Percentiles rank a stretch among this genome's conserved stretches.
These are phyloP conservation scores for Lunularia cruciata DNA, from an alignment of 225 moss, liverwort and hornwort species.

Conservation along the genomic window DNA sequence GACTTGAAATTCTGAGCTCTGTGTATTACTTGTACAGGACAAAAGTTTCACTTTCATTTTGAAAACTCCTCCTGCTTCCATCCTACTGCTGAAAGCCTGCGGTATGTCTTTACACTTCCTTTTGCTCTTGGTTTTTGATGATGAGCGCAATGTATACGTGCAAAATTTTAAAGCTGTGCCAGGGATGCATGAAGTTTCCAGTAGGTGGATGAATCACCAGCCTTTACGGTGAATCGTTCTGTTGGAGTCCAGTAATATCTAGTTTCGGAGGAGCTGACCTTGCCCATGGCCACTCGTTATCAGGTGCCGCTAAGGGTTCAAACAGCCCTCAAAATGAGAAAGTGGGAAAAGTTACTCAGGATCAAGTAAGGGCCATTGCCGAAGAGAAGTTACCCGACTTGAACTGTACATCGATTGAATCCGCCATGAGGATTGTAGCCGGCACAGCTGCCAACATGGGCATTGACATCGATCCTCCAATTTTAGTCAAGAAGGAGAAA, in stretches of 20 bases:
- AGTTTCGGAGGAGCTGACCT: too few species aligned
- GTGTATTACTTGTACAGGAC: slow-evolving; percentile 75
- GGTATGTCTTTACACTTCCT: slow-evolving; percentile 38
- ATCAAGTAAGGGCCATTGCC: slow-evolving; percentile 77
- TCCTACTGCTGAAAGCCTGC: slow-evolving; percentile 85
- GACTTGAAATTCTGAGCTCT: too few species aligned
- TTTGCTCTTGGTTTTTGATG: not conserved
- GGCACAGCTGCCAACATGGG: slow-evolving; percentile 99
- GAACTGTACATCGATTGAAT: slow-evolving; percentile 77
- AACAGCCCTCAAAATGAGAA: slow-evolving; percentile 71
- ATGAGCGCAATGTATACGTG: not conserved
- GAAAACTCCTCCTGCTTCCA: slow-evolving; percentile 95
- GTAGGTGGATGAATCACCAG: too few species aligned
- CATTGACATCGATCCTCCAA: slow-evolving; percentile 82
- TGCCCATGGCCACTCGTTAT: too few species aligned
- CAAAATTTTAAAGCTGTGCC: too few species aligned
- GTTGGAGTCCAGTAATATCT: too few species aligned
- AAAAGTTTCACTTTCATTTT: slow-evolving; percentile 95
- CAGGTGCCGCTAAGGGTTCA: slow-evolving; percentile 90
- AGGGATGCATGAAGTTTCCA: too few species aligned
- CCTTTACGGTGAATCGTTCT: too few species aligned
- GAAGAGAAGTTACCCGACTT: slow-evolving; percentile 91
- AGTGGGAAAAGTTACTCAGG: slow-evolving; percentile 83
- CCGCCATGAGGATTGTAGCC: slow-evolving; percentile 98
- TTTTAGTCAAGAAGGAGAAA: slow-evolving; percentile 88